phyloP scores from a whole-genome alignment of 1,139 yeast species.

The Eremothecium cymbalariae region DNA sequence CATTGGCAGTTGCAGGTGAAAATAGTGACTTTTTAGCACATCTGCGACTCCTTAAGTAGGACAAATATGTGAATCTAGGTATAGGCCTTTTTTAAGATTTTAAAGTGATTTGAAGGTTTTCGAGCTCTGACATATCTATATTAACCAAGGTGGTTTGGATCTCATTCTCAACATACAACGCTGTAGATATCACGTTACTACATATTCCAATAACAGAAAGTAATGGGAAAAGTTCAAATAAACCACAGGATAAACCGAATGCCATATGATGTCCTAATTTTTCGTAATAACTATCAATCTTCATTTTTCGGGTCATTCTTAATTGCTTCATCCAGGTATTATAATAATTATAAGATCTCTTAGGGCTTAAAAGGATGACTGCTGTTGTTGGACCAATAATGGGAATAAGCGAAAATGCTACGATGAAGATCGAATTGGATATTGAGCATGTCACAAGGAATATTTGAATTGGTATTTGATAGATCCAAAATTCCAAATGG shows the following conservation, averaged over 20 bases:
- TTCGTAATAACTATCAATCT: conserved; percentile 13
- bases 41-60: too few relatives aligned
- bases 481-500: conserved; percentile 9
- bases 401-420: conserved; percentile 21
- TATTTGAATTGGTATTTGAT: conserved; percentile 7
- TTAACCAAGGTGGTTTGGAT: conserved; percentile 7
- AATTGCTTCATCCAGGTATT: conserved; percentile 9
- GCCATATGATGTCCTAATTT: conserved; percentile 24
- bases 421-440: conserved; percentile 2
- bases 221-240: conserved; percentile 29
- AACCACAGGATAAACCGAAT: conserved; percentile 30
- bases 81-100: too few relatives aligned
- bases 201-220: conserved; percentile 26
- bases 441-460: conserved; percentile 4
- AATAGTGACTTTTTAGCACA: too few relatives aligned
- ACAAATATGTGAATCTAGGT: too few relatives aligned
- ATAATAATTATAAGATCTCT: conserved; percentile 22
- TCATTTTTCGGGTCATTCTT: conserved; percentile 8
- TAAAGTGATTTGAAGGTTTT: not conserved
- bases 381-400: conserved; percentile 24
- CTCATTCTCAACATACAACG: conserved; percentile 15
- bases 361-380: conserved; percentile 20
- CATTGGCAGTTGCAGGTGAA: too few relatives aligned
- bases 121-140: conserved; percentile 3
- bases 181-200: conserved; percentile 30